These are phyloP conservation scores for Pythium rishiriense DNA, from an alignment of 352 stramenopile species.

Conservation along the genomic window DNA sequence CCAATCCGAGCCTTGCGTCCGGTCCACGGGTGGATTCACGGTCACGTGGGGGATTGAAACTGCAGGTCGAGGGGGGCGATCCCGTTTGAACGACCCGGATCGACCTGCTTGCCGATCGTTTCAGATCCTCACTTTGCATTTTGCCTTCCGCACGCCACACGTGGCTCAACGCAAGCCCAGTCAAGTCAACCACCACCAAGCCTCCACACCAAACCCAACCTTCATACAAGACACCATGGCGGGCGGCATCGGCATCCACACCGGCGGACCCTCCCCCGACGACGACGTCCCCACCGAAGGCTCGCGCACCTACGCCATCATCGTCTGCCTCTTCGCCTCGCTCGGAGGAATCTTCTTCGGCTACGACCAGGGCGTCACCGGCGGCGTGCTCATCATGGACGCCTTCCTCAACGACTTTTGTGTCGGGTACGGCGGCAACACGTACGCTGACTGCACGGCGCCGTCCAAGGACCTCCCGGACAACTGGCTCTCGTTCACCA, in stretches of 20 bases:
- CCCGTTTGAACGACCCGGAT: too few species aligned
- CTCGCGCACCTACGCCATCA: slow-evolving; percentile 31
- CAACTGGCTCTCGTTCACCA: slow-evolving; percentile 46
- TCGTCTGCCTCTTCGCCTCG: slow-evolving; percentile 41
- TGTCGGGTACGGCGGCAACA: slow-evolving; percentile 42
- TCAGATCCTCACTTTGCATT: slow-evolving; percentile 5
- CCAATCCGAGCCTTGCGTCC: too few species aligned
- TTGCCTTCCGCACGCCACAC: neutral
- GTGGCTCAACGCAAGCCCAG: neutral
- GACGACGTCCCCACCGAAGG: slow-evolving; percentile 13
- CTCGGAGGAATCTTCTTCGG: slow-evolving; percentile 57
- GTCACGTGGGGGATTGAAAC: too few species aligned
- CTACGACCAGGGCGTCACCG: slow-evolving; percentile 46
- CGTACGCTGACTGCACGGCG: slow-evolving; percentile 26
- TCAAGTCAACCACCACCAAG: neutral
- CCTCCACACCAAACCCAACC: too few species aligned
- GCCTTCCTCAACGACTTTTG: slow-evolving; percentile 50
- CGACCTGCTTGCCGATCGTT: too few species aligned
- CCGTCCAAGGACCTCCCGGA: slow-evolving; percentile 25
- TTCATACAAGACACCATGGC: slow-evolving; percentile 20
- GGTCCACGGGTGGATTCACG: too few species aligned
- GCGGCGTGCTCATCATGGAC: slow-evolving; percentile 43
- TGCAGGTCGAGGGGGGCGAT: too few species aligned
- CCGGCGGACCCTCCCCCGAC: neutral
- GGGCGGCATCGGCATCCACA: slow-evolving; percentile 15